Conservation (phyloP, 495 filamentous ascomycete genomes). For the Bathelium albidoporum region DNA sequence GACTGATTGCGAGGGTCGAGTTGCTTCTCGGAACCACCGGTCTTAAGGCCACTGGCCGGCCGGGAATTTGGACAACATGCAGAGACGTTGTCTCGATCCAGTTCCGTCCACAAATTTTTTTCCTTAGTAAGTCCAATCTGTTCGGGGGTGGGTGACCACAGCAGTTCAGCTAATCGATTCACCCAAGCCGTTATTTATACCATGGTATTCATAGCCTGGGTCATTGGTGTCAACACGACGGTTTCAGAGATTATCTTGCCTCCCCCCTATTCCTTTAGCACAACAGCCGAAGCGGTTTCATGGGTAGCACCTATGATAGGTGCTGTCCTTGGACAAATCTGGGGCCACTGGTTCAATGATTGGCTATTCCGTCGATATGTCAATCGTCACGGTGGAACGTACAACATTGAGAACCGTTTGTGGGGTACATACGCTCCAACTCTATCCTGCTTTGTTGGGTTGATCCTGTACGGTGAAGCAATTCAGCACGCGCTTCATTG, state of each 20-base stretch:
- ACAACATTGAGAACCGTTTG: conserved; percentile 16
- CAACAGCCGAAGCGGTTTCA: conserved; percentile 23
- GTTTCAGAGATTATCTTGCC: conserved; percentile 31
- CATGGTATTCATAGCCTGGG: conserved; percentile 23
- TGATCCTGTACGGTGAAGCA: conserved; percentile 17
- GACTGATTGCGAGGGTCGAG: conserved; percentile 11
- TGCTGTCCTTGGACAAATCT: conserved; percentile 27
- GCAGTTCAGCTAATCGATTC: not conserved
- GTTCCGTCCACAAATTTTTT: conserved; percentile 23
- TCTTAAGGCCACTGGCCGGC: conserved; percentile 10
- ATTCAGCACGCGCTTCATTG: conserved; percentile 16
- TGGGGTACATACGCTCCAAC: conserved; percentile 18
- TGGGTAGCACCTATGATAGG: conserved; percentile 34
- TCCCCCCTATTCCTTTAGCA: conserved; percentile 27
- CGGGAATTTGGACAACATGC: conserved; percentile 17
- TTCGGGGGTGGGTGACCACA: not conserved
- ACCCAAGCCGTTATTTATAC: conserved; percentile 8
- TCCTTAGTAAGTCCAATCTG: conserved; percentile 19
- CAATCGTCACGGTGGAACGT: conserved; percentile 12
- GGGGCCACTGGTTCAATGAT: conserved; percentile 35
- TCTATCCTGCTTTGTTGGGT: conserved; percentile 15
- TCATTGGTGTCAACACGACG: conserved; percentile 28
- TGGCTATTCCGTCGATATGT: conserved; percentile 23
- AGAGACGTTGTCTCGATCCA: conserved; percentile 19
- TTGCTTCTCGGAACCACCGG: conserved; percentile 23